Conservation (phyloP, 108 stramenopile species). For the Cyclotella distinguenda region DNA sequence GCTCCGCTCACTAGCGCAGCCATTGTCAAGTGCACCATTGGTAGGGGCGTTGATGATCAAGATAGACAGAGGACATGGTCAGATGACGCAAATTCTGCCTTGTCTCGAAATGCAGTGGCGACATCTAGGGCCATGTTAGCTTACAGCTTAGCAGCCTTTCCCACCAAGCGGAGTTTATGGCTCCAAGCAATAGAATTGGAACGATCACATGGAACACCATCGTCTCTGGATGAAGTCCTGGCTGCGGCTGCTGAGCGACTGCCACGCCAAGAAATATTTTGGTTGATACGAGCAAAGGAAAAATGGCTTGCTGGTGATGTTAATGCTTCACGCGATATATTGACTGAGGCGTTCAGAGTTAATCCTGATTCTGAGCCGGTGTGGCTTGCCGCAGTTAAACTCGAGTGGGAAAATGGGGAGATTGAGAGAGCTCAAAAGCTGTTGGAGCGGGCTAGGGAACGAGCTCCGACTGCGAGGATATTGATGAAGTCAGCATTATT, state of each 20-base stretch:
- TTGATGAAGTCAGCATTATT: slow-evolving; percentile 95
- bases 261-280: slow-evolving; percentile 92
- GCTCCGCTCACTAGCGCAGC: slow-evolving; percentile 88
- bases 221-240: slow-evolving; percentile 74
- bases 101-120: slow-evolving; percentile 64
- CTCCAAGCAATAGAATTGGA: slow-evolving; percentile 92
- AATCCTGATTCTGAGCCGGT: slow-evolving; percentile 96
- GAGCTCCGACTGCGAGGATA: slow-evolving; percentile 82
- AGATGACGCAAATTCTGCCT: slow-evolving; percentile 89
- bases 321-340: slow-evolving; percentile 85
- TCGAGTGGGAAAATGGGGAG: slow-evolving; percentile 97
- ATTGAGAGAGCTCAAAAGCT: slow-evolving; percentile 86
- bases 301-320: slow-evolving; percentile 89
- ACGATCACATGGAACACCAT: slow-evolving; percentile 73
- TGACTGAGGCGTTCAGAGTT: slow-evolving; percentile 89
- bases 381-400: slow-evolving; percentile 95
- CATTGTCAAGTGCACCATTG: slow-evolving; percentile 83
- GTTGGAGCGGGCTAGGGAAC: slow-evolving; percentile 81
- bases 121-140: slow-evolving; percentile 90
- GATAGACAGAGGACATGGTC: slow-evolving; percentile 94
- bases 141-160: slow-evolving; percentile 76
- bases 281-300: slow-evolving; percentile 97
- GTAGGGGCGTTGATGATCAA: slow-evolving; percentile 89
- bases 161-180: slow-evolving; percentile 85
- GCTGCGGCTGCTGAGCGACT: slow-evolving; percentile 81